Conservation (phyloP, 2,329 filamentous ascomycete genomes). For the Colletotrichum trifolii region DNA sequence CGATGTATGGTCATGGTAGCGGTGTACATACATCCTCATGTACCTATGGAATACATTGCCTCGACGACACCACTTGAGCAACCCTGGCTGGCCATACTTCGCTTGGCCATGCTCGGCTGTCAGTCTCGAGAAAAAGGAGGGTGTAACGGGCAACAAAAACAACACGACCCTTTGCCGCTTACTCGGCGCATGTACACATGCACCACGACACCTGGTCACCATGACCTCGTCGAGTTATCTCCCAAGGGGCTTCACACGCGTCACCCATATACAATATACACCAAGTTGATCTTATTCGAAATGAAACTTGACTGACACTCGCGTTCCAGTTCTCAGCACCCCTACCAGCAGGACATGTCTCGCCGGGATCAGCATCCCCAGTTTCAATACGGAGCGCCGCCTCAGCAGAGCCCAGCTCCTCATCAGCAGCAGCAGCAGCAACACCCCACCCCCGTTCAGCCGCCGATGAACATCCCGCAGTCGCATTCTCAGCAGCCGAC, state of each 20-base stretch:
- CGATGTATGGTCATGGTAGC: neutral
- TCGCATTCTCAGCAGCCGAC: constrained; percentile 49
- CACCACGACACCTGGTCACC: constrained; percentile 6
- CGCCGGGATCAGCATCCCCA: constrained; percentile 57
- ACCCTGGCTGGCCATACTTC: constrained; percentile 23
- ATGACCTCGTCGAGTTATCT: constrained; percentile 4
- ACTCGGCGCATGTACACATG: constrained; percentile 1
- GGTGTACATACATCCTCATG: constrained; percentile 20
- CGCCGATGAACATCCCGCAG: constrained; percentile 57
- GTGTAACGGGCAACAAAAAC: constrained; percentile 34
- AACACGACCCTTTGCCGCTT: constrained; percentile 10
- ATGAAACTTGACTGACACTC: constrained; percentile 39
- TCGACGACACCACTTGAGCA: constrained; percentile 24
- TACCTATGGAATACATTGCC: constrained; percentile 22
- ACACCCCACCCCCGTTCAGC: constrained; percentile 53
- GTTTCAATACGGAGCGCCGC: constrained; percentile 52
- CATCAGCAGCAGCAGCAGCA: constrained; percentile 42
- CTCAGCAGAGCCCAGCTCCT: constrained; percentile 52
- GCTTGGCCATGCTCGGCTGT: constrained; percentile 7
- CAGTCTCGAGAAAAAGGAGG: constrained; percentile 3
- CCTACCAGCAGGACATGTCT: constrained; percentile 64
- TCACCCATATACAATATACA: neutral
- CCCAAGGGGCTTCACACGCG: neutral
- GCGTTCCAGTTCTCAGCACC: constrained; percentile 52
- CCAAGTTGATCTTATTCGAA: constrained; percentile 13